phyloP scores from a whole-genome alignment of 2,329 filamentous ascomycete genomes.

The Aspergillus pseudoterreus region DNA sequence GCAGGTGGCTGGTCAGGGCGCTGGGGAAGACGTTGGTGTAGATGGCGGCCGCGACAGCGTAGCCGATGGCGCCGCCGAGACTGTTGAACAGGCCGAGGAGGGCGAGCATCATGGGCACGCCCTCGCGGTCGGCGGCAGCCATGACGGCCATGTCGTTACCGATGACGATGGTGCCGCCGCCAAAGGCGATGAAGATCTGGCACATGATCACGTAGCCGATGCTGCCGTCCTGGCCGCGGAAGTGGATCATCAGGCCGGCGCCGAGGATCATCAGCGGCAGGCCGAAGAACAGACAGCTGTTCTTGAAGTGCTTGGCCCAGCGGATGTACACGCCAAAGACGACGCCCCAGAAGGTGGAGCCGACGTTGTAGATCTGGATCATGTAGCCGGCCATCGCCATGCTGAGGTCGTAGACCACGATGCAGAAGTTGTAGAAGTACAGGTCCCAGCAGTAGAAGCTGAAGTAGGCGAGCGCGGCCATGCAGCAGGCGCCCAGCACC shows the following conservation, averaged over 20 bases:
- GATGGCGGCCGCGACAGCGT: slow-evolving; percentile 39
- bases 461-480: slow-evolving; percentile 47
- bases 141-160: slow-evolving; percentile 58
- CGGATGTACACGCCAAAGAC: slow-evolving; percentile 50
- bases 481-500: slow-evolving; percentile 50
- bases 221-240: slow-evolving; percentile 47
- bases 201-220: slow-evolving; percentile 53
- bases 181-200: slow-evolving; percentile 55
- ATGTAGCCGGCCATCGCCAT: slow-evolving; percentile 45
- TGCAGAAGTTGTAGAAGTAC: slow-evolving; percentile 53
- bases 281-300: slow-evolving; percentile 48
- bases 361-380: slow-evolving; percentile 52
- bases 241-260: slow-evolving; percentile 54
- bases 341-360: slow-evolving; percentile 50
- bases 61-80: slow-evolving; percentile 34
- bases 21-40: slow-evolving; percentile 57
- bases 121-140: slow-evolving; percentile 52
- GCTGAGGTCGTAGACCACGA: slow-evolving; percentile 49
- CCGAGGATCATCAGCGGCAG: slow-evolving; percentile 51
- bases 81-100: slow-evolving; percentile 33
- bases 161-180: slow-evolving; percentile 53
- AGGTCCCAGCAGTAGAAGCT: slow-evolving; percentile 52
- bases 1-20: slow-evolving; percentile 45
- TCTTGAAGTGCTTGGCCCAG: slow-evolving; percentile 51
- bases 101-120: slow-evolving; percentile 47